Percentiles rank a stretch among this genome's conserved stretches.
Evolutionary conservation across 129 eudicot genomes (phyloP).

Genomic region (Helianthus annuus): DNA sequence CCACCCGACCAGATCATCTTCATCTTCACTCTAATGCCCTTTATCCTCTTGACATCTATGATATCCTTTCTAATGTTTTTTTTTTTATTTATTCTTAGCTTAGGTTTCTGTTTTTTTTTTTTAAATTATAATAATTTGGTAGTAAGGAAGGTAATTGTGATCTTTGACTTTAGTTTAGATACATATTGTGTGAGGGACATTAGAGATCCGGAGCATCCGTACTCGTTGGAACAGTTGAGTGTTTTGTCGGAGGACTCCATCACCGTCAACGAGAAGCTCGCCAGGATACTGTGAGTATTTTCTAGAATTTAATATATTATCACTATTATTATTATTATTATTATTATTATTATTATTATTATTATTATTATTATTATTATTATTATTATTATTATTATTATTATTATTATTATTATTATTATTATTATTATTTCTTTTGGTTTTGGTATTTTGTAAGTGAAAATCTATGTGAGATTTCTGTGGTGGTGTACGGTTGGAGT

Average conservation of each 20-base stretch:
- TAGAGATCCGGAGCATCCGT: constrained; percentile 95
- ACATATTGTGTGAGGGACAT: constrained; percentile 75
- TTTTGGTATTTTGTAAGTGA: too few relatives aligned
- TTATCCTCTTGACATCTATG: constrained; percentile 91
- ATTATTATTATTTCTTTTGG: too few relatives aligned
- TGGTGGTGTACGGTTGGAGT: too few relatives aligned
- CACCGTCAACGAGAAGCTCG: constrained; percentile 75
- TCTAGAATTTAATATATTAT: not conserved
- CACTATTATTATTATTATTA: too few relatives aligned
- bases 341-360: too few relatives aligned
- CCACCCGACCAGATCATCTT: constrained; percentile 45
- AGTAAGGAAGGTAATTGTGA: constrained; percentile 24
- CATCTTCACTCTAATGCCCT: constrained; percentile 47
- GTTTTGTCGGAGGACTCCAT: constrained; percentile 86
- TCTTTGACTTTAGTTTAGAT: constrained; percentile 62
- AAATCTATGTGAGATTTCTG: too few relatives aligned
- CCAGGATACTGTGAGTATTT: constrained; percentile 63
- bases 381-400: too few relatives aligned
- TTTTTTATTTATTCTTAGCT: too few relatives aligned
- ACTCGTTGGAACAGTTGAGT: constrained; percentile 81
- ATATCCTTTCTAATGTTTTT: constrained; percentile 55
- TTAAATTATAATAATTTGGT: not conserved
- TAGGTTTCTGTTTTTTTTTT: too few relatives aligned
- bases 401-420: too few relatives aligned
- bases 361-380: too few relatives aligned